Conservation (phyloP, 1,139 yeast genomes). For the Candida sp. region DNA sequence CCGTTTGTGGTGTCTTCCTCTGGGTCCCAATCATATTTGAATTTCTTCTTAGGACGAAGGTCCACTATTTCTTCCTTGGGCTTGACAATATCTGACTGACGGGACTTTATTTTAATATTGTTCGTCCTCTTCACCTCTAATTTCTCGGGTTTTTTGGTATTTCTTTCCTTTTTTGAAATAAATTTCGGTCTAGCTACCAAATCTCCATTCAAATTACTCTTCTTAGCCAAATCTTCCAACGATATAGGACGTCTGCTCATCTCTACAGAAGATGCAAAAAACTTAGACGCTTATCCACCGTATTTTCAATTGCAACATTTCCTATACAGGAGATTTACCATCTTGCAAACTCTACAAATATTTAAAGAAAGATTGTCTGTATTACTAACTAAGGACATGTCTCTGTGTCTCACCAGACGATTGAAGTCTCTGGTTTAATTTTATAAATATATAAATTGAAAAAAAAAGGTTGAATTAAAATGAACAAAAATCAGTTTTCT, state of each 20-base stretch:
- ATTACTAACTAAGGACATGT: neutral
- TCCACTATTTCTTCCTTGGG: conserved; percentile 4
- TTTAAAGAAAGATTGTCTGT: neutral
- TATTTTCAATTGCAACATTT: neutral
- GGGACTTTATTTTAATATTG: conserved; percentile 13
- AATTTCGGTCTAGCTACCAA: conserved; percentile 35
- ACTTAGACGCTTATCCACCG: neutral
- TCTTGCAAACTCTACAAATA: neutral
- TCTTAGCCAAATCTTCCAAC: conserved; percentile 39
- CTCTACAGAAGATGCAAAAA: neutral
- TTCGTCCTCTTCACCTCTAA: conserved; percentile 18
- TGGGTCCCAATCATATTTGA: conserved; percentile 68
- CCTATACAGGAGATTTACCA: neutral
- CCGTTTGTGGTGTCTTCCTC: conserved; percentile 60
- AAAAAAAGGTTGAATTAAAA: neutral
- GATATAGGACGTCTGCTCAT: conserved; percentile 33
- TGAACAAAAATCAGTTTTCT: neutral
- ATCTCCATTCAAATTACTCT: conserved; percentile 11
- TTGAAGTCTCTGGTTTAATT: neutral
- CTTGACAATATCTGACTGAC: conserved; percentile 3
- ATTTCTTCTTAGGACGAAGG: conserved; percentile 23
- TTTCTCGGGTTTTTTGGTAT: conserved; percentile 30
- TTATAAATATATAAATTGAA: no score
- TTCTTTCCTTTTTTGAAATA: conserved; percentile 33
- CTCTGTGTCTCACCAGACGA: neutral